Evolutionary conservation across 805 yeast genomes (phyloP).

Genomic region (Saitoella complicata): DNA sequence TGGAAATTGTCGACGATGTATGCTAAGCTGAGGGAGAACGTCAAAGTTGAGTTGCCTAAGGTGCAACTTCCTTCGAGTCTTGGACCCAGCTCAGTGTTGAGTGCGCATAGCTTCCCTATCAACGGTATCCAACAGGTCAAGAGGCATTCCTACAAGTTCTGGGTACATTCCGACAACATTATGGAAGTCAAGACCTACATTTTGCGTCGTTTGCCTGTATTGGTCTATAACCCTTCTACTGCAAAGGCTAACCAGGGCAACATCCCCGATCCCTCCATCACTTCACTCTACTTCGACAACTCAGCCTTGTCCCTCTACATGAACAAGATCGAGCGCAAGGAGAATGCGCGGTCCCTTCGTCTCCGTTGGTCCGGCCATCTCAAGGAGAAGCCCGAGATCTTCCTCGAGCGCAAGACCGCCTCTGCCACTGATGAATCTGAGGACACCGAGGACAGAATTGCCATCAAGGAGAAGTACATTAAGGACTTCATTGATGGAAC

Average conservation of each 20-base stretch:
- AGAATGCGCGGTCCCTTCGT: constrained; percentile 51
- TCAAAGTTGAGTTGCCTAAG: not conserved
- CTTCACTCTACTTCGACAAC: constrained; percentile 79
- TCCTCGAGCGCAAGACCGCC: constrained; percentile 52
- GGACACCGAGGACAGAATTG: constrained; percentile 38
- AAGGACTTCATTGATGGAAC: constrained; percentile 50
- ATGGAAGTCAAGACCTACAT: constrained; percentile 97
- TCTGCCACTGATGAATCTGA: constrained; percentile 13
- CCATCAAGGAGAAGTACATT: constrained; percentile 66
- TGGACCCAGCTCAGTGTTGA: too few species aligned
- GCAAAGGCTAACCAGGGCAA: constrained; percentile 21
- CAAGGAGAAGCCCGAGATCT: constrained; percentile 57
- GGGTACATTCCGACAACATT: constrained; percentile 93
- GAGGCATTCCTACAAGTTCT: constrained; percentile 56
- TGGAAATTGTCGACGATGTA: constrained; percentile 64
- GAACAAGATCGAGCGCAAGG: constrained; percentile 40
- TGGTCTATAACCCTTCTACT: constrained; percentile 47
- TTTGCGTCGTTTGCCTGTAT: constrained; percentile 80
- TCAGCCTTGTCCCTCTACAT: constrained; percentile 70
- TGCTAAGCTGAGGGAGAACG: constrained; percentile 62
- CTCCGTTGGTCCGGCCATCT: constrained; percentile 85
- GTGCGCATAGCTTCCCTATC: too few species aligned
- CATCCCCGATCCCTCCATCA: constrained; percentile 58
- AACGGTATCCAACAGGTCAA: constrained; percentile 1
- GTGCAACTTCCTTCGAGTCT: too few species aligned